Conservation (phyloP, 371 early-diverging fungal genomes). For the Chytridiales sp. region DNA sequence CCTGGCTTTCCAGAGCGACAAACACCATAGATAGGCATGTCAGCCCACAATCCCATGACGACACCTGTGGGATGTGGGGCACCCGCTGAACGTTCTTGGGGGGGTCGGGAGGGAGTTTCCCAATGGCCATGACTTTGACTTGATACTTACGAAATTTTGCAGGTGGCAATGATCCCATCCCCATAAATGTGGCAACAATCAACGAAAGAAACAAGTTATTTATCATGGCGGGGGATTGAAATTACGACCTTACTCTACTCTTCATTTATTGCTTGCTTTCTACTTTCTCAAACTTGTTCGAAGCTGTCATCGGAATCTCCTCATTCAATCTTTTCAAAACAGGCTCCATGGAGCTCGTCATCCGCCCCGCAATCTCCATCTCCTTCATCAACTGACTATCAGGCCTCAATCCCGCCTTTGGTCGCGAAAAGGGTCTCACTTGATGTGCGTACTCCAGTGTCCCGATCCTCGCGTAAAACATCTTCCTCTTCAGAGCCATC, state of each 20-base stretch:
- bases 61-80: constrained; percentile 29
- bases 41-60: constrained; percentile 81
- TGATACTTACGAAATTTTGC: neutral
- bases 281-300: constrained; percentile 1
- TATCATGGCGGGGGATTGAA: neutral
- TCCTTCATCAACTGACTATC: no score
- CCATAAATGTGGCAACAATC: neutral
- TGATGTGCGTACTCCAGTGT: constrained; percentile 10
- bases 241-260: neutral
- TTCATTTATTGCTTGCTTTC: neutral
- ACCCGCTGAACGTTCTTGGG: constrained; percentile 2
- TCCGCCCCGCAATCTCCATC: no score
- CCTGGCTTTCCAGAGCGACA: no score
- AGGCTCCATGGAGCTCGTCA: no score
- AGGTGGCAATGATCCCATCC: neutral
- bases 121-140: neutral
- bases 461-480: constrained; percentile 80
- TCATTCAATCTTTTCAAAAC: no score
- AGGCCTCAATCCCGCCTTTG: no score
- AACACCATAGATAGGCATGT: constrained; percentile 79
- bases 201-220: neutral
- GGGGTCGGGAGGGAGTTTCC: neutral
- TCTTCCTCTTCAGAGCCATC: constrained; percentile 76
- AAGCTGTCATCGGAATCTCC: no score
- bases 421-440: constrained; percentile 11